Base-by-base conservation (phyloP, 2,329 filamentous ascomycete genomes). In the Elsinoe perseae region DNA sequence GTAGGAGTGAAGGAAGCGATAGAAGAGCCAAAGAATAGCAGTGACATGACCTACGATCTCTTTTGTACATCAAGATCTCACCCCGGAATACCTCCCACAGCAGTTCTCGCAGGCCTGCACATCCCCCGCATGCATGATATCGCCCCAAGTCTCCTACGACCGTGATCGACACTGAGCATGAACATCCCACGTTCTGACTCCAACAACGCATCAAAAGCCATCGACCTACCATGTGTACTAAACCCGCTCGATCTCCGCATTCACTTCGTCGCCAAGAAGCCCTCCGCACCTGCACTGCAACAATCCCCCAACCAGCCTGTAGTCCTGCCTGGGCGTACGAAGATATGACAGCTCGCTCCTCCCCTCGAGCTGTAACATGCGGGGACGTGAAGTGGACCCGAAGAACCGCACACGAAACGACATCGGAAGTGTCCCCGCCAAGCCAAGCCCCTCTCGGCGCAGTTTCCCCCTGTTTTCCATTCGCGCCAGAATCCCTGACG, bases 71-170 rank as follows among this genome's bases (percentile, higher is more conserved):
- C 16, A 28, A 16, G 25, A 50, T 50, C 44, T 50, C 44, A 20
- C 44, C 25, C 48, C 48, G 48, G 48, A 52, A 52, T 52, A 52
- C 48, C 48, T 52, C 48, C 48, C 30, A 34, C 18, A 52, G 30
- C 28, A 34, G 20, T 25, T 44, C n/a, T n/a, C 20, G 18, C 18
- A 14, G 40, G 25, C 2, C 20, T 25, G 28, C 25, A 23, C 48
- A 38, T 52, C 30, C 48, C 48, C 48, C 48, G 21, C 48, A 52
- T 18, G 18, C 21, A 36, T 4, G n/a, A 52, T 38, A 52, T 25
- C 16, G 9, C 21, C 30, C 23, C 18, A 52, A 52, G 48, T 30
- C 48, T 28, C 48, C 48, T 34, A 52, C 48, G 48, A 52, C 27
- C n/a, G 14, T 36, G 48, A 52, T 52, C 48, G 48, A 38, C 48